These are phyloP conservation scores for Rubus parviflorus DNA, from an alignment of 306 rosid species.

Conservation along the genomic window DNA sequence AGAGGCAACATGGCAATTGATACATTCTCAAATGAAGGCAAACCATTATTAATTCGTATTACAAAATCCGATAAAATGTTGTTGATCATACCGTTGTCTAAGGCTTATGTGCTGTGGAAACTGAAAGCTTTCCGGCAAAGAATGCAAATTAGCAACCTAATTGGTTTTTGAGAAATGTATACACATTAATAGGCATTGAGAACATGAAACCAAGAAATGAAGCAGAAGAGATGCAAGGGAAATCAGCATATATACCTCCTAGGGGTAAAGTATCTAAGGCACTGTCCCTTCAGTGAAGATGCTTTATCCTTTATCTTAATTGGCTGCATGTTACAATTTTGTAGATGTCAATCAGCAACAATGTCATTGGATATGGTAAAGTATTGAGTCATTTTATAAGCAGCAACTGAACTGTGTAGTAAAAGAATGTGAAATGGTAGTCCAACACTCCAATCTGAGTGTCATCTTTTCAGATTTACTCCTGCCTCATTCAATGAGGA, in stretches of 20 bases:
- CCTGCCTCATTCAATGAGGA: neutral
- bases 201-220: conserved; percentile 12
- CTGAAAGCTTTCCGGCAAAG: conserved; percentile 72
- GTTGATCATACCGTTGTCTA: conserved; percentile 74
- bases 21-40: neutral
- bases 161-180: conserved; percentile 9
- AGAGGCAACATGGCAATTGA: neutral
- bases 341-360: conserved; percentile 5
- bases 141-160: conserved; percentile 88
- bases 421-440: neutral
- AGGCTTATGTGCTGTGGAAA: conserved; percentile 81
- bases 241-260: conserved; percentile 73
- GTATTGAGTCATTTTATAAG: neutral
- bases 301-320: conserved; percentile 66
- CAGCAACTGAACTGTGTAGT: neutral
- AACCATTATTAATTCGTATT: neutral
- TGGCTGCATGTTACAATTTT: conserved; percentile 50
- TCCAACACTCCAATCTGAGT: neutral
- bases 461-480: neutral
- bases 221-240: conserved; percentile 5
- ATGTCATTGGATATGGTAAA: neutral
- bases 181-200: neutral
- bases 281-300: conserved; percentile 61
- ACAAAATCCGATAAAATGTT: conserved; percentile 3
- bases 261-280: conserved; percentile 82